Percentiles rank a stretch among this genome's conserved stretches.
These are phyloP conservation scores for Tricholoma sp. DNA, from an alignment of 768 basidiomycete genomes.

Conservation along the genomic window DNA sequence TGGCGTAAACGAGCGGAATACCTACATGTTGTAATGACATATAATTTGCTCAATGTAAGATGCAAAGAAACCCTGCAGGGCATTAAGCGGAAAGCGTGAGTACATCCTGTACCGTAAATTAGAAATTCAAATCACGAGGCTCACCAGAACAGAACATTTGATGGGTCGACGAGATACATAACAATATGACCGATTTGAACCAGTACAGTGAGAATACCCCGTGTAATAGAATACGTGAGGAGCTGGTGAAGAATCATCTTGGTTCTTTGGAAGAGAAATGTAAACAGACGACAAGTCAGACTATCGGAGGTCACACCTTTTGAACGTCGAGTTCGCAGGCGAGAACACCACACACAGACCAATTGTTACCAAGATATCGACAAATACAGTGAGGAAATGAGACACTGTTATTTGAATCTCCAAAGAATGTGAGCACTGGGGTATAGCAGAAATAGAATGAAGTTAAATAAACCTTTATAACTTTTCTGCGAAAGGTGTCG, in stretches of 20 bases:
- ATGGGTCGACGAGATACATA: too few species aligned
- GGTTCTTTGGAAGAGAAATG: too few species aligned
- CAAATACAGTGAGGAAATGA: not conserved
- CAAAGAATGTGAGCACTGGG: not conserved
- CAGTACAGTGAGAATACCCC: too few species aligned
- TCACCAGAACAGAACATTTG: constrained; percentile 1
- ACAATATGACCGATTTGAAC: too few species aligned
- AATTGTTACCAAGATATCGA: constrained; percentile 1
- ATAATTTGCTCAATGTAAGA: constrained; percentile 2
- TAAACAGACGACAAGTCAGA: too few species aligned
- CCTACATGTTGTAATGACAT: constrained; percentile 1
- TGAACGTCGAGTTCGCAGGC: too few species aligned
- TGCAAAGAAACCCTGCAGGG: constrained; percentile 1
- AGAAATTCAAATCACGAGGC: not conserved
- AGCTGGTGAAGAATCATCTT: too few species aligned
- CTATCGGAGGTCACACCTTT: too few species aligned
- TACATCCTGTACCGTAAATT: not conserved
- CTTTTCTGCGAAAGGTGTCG: not conserved
- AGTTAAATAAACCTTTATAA: not conserved
- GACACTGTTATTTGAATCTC: too few species aligned
- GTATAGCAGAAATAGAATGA: not conserved
- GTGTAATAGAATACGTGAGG: too few species aligned
- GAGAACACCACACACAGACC: too few species aligned
- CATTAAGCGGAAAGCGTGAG: not conserved
- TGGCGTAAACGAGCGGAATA: too few species aligned